Conservation (phyloP, 768 basidiomycete species). For the Mycena rebaudengoi region DNA sequence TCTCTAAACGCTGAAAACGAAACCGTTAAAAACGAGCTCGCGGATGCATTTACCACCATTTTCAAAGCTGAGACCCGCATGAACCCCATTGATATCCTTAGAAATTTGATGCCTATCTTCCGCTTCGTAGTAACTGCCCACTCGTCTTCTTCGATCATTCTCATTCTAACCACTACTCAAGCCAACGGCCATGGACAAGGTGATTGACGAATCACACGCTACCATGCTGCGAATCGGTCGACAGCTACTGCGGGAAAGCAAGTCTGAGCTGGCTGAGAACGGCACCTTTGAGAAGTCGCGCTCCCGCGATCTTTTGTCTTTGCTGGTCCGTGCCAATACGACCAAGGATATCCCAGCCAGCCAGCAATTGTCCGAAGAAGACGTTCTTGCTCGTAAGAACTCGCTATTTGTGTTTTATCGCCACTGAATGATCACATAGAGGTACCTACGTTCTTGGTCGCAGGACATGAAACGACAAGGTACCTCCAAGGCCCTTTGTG, state of each 20-base stretch:
- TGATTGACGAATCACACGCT: conserved; percentile 38
- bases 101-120: conserved; percentile 39
- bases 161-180: too few species aligned
- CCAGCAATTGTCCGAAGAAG: conserved; percentile 67
- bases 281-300: conserved; percentile 42
- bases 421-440: conserved; percentile 43
- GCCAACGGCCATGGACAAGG: conserved; percentile 42
- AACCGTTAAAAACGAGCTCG: conserved; percentile 46
- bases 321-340: conserved; percentile 72
- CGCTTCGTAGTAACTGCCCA: conserved; percentile 43
- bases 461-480: conserved; percentile 61
- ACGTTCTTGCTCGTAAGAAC: conserved; percentile 62
- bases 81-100: conserved; percentile 33
- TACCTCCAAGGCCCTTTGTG: neutral
- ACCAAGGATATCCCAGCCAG: conserved; percentile 62
- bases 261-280: conserved; percentile 43
- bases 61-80: conserved; percentile 49
- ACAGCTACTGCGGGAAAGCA: conserved; percentile 59
- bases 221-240: conserved; percentile 61
- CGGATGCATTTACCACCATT: conserved; percentile 52
- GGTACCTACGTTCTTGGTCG: conserved; percentile 67
- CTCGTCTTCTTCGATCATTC: too few species aligned
- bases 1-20: conserved; percentile 30
- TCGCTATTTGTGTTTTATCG: neutral
- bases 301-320: conserved; percentile 63